Base-by-base conservation (phyloP, 306 rosid genomes). In the Styphnolobium japonicum region DNA sequence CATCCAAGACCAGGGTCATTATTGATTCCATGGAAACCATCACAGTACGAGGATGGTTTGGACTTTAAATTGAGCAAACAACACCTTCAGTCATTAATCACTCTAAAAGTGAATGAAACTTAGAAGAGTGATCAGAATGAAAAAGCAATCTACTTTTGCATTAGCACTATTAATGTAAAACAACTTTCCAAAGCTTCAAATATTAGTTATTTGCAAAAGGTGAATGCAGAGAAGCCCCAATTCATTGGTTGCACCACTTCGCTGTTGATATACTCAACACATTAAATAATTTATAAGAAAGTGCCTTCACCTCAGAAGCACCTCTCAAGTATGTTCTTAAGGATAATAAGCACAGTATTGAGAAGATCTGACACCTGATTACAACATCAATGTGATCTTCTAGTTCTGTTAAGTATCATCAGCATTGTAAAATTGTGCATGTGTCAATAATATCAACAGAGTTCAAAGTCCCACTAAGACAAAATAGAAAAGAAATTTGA, bases 1-100 rank as follows among this genome's bases (percentile, higher is more conserved):
- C 97, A 2, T 89, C 62, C 29, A 94, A 49, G 57, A 88, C 82
- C 81, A 77, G 22, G 7, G 84, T 89, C 97, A 94, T 89, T 85
- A 94, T 86, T 29, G 64, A 18, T 85, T 90, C 89, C 90, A 94
- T 89, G 49, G 87, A 81, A 57, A 80, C 71, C 73, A 87, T 81
- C 52, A 79, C 89, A 67, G 76, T 36, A 25, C 29, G 60, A 3
- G 92, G 89, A 83, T 87, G 96, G 66, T 77, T 72, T 82, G 87
- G 64, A 92, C 97, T 90, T 71, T 81, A 63, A 69, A 85, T 82
- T 79, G 75, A 83, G 69, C 42, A 78, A 79, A 42, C 60, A 84
- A 33, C 71, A 80, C 31, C 69, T 74, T 53, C 55, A 86, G 65
- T 55, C 10, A 62, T 23, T 53, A 58, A 73, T 79, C 29, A 85